phyloP scores from a whole-genome alignment of 148 eudicot genomes.

The Camellia japonica region DNA sequence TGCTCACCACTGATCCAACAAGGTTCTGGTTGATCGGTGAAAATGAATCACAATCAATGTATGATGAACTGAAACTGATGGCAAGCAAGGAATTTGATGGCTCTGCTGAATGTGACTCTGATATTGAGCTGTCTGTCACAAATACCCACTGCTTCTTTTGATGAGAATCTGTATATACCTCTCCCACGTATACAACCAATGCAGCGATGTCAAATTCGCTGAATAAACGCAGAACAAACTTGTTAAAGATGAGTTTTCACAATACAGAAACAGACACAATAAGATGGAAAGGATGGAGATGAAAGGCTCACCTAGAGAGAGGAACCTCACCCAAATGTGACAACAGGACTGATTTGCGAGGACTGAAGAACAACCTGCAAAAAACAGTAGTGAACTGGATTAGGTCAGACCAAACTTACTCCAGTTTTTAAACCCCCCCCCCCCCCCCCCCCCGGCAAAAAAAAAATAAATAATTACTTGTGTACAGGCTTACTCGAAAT shows the following conservation, averaged over 20 bases:
- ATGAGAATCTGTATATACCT: constrained; percentile 48
- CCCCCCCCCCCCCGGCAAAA: too few relatives aligned
- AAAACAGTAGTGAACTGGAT: constrained; percentile 17
- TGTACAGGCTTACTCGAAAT: constrained; percentile 51
- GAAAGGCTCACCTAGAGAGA: constrained; percentile 57
- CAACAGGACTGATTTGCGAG: constrained; percentile 62
- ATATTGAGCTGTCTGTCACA: constrained; percentile 73
- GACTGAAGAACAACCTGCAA: constrained; percentile 68
- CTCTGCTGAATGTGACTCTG: constrained; percentile 32
- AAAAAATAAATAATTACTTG: too few relatives aligned
- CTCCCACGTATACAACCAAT: constrained; percentile 75
- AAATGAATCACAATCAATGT: constrained; percentile 45
- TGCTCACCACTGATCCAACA: constrained; percentile 76
- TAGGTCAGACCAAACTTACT: constrained; percentile 8
- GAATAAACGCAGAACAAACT: constrained; percentile 22
- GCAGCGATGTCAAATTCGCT: constrained; percentile 91
- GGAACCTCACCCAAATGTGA: constrained; percentile 66
- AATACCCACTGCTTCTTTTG: constrained; percentile 92
- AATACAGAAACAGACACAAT: constrained; percentile 13
- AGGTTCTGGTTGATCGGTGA: constrained; percentile 63
- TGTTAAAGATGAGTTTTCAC: constrained; percentile 5
- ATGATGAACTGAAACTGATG: constrained; percentile 65
- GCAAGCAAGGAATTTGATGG: constrained; percentile 59
- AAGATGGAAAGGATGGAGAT: constrained; percentile 4
- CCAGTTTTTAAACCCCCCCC: neutral